Evolutionary conservation across 2,329 filamentous ascomycete genomes (phyloP).

Genomic region (Nigrograna mackinnonii): DNA sequence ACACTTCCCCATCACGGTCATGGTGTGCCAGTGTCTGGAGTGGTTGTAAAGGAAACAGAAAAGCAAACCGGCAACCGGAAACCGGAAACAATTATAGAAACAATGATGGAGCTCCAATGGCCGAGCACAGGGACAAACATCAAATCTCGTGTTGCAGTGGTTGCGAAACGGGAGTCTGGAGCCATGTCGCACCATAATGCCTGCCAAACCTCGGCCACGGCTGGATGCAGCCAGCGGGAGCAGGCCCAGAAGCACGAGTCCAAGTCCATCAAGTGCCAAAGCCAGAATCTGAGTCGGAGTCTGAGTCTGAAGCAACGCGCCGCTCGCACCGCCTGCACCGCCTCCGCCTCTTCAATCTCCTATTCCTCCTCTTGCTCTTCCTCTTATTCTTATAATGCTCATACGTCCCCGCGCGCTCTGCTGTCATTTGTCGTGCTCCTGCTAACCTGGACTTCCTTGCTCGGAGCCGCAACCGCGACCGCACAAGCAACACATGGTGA

Average conservation of each 20-base stretch:
- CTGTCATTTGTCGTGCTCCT: conserved; percentile 30
- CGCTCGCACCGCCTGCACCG: conserved; percentile 1
- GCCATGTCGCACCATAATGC: conserved; percentile 37
- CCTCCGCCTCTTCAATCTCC: not conserved
- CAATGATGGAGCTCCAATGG: conserved; percentile 2
- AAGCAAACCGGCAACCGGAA: too few species aligned
- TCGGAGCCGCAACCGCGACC: conserved; percentile 25
- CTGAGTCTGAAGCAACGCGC: not conserved
- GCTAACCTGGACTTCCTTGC: conserved; percentile 26
- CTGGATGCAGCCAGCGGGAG: conserved; percentile 3
- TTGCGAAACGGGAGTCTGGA: conserved; percentile 24
- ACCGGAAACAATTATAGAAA: conserved; percentile 4
- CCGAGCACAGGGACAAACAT: conserved; percentile 2
- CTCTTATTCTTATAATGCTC: not conserved
- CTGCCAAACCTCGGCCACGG: conserved; percentile 17
- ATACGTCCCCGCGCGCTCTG: conserved; percentile 10
- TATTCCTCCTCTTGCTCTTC: conserved; percentile 6
- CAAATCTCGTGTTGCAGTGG: conserved; percentile 6
- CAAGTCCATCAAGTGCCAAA: not conserved
- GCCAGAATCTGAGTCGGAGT: not conserved
- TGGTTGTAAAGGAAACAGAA: too few species aligned
- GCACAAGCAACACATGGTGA: conserved; percentile 33
- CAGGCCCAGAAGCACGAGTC: conserved; percentile 18
- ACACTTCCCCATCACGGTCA: not conserved
- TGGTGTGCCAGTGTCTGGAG: conserved; percentile 2